phyloP scores from a whole-genome alignment of 2,329 filamentous ascomycete genomes.

The Dactylellina drechsleri region DNA sequence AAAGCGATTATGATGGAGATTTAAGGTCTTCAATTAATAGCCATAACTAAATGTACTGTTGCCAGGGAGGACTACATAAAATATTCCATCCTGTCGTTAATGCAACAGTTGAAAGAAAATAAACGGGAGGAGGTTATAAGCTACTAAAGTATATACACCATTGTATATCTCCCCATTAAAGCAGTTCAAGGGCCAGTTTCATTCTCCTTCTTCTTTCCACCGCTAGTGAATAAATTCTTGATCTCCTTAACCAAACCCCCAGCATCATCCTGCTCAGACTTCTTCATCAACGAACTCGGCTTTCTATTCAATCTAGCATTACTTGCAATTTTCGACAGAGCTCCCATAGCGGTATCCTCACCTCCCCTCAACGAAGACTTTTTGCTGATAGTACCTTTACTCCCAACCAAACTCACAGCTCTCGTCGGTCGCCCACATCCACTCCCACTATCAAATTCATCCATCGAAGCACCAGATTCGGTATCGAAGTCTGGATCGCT shows the following conservation, averaged over 20 bases:
- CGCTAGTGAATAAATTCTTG: slow-evolving; percentile 17
- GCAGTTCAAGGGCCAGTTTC: background rate
- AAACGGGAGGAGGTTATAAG: background rate
- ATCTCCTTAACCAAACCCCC: slow-evolving; percentile 9
- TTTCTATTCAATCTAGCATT: slow-evolving; percentile 9
- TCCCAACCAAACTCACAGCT: background rate
- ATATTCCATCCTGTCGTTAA: background rate
- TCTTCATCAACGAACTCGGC: background rate
- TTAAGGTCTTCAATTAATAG: background rate
- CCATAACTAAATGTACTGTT: no score
- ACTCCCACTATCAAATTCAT: background rate
- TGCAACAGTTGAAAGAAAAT: background rate
- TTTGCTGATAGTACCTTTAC: slow-evolving; percentile 7
- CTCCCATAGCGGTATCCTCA: slow-evolving; percentile 1
- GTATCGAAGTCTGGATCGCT: background rate
- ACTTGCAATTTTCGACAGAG: slow-evolving; percentile 17
- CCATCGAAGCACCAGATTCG: background rate
- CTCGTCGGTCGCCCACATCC: background rate
- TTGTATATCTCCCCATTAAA: background rate
- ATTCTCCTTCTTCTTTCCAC: slow-evolving; percentile 32
- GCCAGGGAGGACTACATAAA: no score
- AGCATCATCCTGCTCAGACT: background rate
- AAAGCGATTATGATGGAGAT: background rate
- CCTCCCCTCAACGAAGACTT: background rate
- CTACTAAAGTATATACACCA: no score